Evolutionary conservation across 495 filamentous ascomycete genomes (phyloP).

Genomic region (Aspergillus sclerotiicarbonarius): DNA sequence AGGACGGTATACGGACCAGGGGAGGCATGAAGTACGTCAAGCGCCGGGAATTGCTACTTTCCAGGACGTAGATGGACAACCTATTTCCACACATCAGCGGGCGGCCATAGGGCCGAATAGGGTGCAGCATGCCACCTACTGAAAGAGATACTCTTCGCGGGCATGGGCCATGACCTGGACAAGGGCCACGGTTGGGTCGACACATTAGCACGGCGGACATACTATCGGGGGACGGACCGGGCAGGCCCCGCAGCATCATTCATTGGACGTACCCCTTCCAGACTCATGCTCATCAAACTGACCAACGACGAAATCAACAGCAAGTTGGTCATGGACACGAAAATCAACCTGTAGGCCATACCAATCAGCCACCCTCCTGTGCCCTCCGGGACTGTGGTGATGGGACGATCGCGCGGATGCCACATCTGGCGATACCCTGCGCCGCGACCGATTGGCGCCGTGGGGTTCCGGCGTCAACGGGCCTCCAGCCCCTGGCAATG

Average conservation of each 20-base stretch:
- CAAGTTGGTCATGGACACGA: constrained; percentile 84
- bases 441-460: constrained; percentile 5
- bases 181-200: constrained; percentile 13
- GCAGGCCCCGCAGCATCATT: not conserved
- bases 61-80: constrained; percentile 69
- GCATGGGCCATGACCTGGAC: constrained; percentile 58
- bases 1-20: constrained; percentile 40
- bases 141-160: constrained; percentile 80
- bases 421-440: not conserved
- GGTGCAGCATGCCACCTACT: constrained; percentile 47
- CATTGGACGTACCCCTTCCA: constrained; percentile 71
- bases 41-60: constrained; percentile 70
- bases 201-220: constrained; percentile 10
- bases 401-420: not conserved
- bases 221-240: not conserved
- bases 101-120: not conserved
- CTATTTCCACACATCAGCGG: constrained; percentile 28
- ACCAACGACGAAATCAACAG: constrained; percentile 89
- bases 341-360: constrained; percentile 55
- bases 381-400: not conserved
- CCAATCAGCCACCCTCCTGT: constrained; percentile 16
- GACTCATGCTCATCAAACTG: constrained; percentile 85
- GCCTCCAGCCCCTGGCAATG: not conserved
- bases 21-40: constrained; percentile 77
- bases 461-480: not conserved